These are phyloP conservation scores for Aspergillus sp. DNA, from an alignment of 2,329 filamentous ascomycete species.

Conservation along the genomic window DNA sequence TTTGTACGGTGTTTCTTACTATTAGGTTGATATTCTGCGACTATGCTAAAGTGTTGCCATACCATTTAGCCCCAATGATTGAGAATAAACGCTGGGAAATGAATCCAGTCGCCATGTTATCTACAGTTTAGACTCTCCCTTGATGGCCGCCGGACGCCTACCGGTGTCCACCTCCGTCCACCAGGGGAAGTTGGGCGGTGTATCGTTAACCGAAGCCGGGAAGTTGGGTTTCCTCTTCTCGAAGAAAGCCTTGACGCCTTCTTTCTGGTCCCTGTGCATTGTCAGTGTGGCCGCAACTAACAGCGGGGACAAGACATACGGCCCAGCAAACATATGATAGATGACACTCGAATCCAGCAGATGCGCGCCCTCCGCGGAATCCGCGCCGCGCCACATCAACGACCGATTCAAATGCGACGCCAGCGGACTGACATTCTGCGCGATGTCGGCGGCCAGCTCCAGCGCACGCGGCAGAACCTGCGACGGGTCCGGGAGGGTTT, in stretches of 20 bases:
- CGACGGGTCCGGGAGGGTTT: slow-evolving; percentile 49
- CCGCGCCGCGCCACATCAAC: slow-evolving; percentile 51
- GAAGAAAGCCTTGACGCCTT: slow-evolving; percentile 60
- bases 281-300: slow-evolving; percentile 3
- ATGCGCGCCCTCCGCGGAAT: slow-evolving; percentile 59
- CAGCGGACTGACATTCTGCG: slow-evolving; percentile 55
- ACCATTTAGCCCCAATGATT: no score
- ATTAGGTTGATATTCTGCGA: no score
- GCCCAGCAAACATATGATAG: slow-evolving; percentile 29
- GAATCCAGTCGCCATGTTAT: no score
- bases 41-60: background rate
- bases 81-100: no score
- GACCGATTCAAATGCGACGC: slow-evolving; percentile 60
- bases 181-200: slow-evolving; percentile 57
- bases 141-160: slow-evolving; percentile 11
- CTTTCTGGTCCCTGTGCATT: slow-evolving; percentile 49
- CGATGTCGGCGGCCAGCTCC: slow-evolving; percentile 57
- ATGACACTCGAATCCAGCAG: slow-evolving; percentile 49
- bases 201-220: slow-evolving; percentile 50
- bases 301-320: slow-evolving; percentile 9
- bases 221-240: slow-evolving; percentile 59
- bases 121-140: slow-evolving; percentile 17
- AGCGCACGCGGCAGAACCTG: slow-evolving; percentile 57
- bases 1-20: background rate
- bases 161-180: slow-evolving; percentile 50